A percentile compares a stretch with the other conserved stretches of the same genome.
Conservation (phyloP, 306 rosid species). For the Ziziphus jujuba region DNA sequence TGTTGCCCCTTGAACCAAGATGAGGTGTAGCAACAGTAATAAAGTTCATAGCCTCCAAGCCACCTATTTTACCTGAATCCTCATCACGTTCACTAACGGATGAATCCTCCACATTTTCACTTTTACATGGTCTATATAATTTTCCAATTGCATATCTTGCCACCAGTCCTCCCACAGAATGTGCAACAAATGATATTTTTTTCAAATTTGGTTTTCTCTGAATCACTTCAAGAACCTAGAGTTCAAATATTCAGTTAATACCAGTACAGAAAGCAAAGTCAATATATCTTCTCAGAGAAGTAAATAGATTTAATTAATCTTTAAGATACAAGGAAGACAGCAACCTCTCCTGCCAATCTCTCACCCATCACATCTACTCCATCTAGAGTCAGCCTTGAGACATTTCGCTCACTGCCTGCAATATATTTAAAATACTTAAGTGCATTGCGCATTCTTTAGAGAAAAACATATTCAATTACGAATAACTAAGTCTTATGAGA, state of each 20-base stretch:
- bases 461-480: neutral
- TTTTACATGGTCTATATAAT: constrained; percentile 60
- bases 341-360: constrained; percentile 84
- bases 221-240: constrained; percentile 70
- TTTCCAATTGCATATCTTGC: constrained; percentile 91
- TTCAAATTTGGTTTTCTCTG: constrained; percentile 63
- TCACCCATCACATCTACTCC: constrained; percentile 99
- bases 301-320: constrained; percentile 5
- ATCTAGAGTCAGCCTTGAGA: constrained; percentile 67
- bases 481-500: neutral
- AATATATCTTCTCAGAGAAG: constrained; percentile 8
- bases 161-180: constrained; percentile 96
- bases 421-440: constrained; percentile 10
- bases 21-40: constrained; percentile 96
- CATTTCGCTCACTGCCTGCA: constrained; percentile 93
- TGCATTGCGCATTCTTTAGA: neutral
- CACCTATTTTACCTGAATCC: constrained; percentile 63
- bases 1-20: constrained; percentile 96
- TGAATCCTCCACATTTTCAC: constrained; percentile 32
- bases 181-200: constrained; percentile 84
- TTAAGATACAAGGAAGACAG: constrained; percentile 21
- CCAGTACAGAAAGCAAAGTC: neutral
- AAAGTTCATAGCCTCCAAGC: constrained; percentile 86
- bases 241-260: constrained; percentile 25
- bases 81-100: constrained; percentile 33